Conservation (phyloP, 768 basidiomycete species). For the Amanita inopinata region DNA sequence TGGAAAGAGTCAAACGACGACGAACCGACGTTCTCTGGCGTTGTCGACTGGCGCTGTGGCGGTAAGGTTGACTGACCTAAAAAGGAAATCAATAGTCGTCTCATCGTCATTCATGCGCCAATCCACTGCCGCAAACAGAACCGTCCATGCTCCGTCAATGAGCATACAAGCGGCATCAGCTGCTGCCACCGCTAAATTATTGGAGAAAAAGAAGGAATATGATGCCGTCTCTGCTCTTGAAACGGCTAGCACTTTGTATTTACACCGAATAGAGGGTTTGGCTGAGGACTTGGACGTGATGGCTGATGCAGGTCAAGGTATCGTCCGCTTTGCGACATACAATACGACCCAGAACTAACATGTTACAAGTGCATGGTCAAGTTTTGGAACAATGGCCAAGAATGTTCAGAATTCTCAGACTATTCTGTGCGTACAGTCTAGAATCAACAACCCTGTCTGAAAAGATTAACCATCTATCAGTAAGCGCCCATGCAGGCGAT, state of each 20-base stretch:
- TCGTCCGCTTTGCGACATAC: not conserved
- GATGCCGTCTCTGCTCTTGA: slow-evolving; percentile 70
- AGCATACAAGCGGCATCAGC: too few relatives aligned
- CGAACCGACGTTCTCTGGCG: too few relatives aligned
- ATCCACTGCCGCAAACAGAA: slow-evolving; percentile 41
- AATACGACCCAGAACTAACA: not conserved
- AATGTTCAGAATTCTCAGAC: slow-evolving; percentile 69
- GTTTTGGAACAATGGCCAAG: slow-evolving; percentile 75
- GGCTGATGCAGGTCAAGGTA: slow-evolving; percentile 70
- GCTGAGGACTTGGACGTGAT: slow-evolving; percentile 68
- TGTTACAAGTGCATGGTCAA: slow-evolving; percentile 50
- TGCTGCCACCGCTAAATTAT: slow-evolving; percentile 43
- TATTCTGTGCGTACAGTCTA: slow-evolving; percentile 45
- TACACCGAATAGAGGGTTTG: slow-evolving; percentile 58
- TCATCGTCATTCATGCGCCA: slow-evolving; percentile 35
- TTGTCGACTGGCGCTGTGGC: too few relatives aligned
- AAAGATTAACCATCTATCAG: not conserved
- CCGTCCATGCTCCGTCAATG: slow-evolving; percentile 34
- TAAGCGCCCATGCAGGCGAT: not conserved
- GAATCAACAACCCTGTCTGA: not conserved
- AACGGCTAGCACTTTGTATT: slow-evolving; percentile 49
- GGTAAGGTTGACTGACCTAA: not conserved
- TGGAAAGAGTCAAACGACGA: too few relatives aligned
- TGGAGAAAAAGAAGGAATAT: slow-evolving; percentile 75
- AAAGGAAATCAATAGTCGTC: not conserved